Evolutionary conservation across 2,329 filamentous ascomycete species (phyloP).

Genomic region (Thielaviopsis euricoi): DNA sequence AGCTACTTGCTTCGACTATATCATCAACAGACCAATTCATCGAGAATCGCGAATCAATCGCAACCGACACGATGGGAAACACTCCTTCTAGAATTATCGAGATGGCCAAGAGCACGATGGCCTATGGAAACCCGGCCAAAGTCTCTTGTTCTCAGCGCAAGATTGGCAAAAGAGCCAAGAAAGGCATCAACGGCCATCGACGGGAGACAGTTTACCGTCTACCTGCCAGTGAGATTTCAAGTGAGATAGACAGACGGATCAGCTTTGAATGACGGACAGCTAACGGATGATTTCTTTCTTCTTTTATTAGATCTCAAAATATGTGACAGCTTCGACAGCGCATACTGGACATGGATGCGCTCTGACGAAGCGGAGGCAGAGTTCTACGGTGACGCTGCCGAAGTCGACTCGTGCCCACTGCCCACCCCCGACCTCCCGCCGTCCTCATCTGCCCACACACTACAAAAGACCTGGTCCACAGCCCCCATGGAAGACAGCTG

Average conservation of each 20-base stretch:
- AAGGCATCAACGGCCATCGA: neutral
- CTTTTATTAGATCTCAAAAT: neutral
- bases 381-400: neutral
- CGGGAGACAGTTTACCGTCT: neutral
- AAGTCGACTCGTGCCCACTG: neutral
- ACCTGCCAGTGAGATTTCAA: neutral
- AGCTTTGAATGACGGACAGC: too few species aligned
- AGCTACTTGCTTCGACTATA: too few species aligned
- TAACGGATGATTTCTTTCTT: too few species aligned
- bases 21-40: too few species aligned
- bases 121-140: neutral
- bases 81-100: neutral
- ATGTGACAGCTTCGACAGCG: neutral
- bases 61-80: neutral
- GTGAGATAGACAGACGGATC: neutral
- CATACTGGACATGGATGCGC: neutral
- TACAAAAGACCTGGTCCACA: too few species aligned
- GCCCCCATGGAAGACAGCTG: too few species aligned
- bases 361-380: neutral
- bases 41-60: too few species aligned
- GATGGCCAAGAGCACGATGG: neutral
- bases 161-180: neutral
- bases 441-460: too few species aligned
- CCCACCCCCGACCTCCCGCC: too few species aligned
- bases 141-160: neutral